Evolutionary conservation across 2,329 filamentous ascomycete genomes (phyloP), one percentile per base, ranked within the genome.

Genomic region (Fusarium buharicum): DNA sequence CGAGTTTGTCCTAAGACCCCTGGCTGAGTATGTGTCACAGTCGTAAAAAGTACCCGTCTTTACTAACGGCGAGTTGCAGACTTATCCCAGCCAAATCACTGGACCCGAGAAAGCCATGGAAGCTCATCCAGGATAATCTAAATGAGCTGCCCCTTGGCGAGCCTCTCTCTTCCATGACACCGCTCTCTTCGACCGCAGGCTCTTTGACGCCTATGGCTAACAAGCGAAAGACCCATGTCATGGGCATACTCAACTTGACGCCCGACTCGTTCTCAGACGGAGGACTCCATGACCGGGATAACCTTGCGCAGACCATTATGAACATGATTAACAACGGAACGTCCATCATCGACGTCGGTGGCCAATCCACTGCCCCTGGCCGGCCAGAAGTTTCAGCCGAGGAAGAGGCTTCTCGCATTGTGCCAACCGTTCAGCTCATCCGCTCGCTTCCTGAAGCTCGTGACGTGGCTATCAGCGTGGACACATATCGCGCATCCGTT

Each of bases 231-330:
- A 97, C 94, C 0, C 86, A 87, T 40, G 78, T 97, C 66, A 99
- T 99, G 95, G 91, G 91, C 50, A 96, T 99, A 63, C 82, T 98
- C 40, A 99, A 99, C 76, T 79, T 96, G 48, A 98, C 95, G 0
- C 94, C 94, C 0, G 94, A 99, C 77, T 98, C 94, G 10, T 99
- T 99, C 79, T 98, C 94, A 1, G 93, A 98, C 72, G 94, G 93
- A 49, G 93, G 93, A 9, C 71, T 81, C 9, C 85, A 93, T 74
- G 77, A 78, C 38, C 71, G 79, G 20, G 71, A 77, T 12, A 80
- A 85, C 61, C 81, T 95, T 22, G 77, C 81, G 12, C 72, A 80
- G 12, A 90, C 85, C 1, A 82, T 93, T 14, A 77, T 80, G 45
- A 68, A 77, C 11, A 88, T 92, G 72, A 84, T 96, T 59, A 76